Evolutionary conservation across 176 grass and related monocot species (phyloP).

Genomic region (Zoysia japonica): DNA sequence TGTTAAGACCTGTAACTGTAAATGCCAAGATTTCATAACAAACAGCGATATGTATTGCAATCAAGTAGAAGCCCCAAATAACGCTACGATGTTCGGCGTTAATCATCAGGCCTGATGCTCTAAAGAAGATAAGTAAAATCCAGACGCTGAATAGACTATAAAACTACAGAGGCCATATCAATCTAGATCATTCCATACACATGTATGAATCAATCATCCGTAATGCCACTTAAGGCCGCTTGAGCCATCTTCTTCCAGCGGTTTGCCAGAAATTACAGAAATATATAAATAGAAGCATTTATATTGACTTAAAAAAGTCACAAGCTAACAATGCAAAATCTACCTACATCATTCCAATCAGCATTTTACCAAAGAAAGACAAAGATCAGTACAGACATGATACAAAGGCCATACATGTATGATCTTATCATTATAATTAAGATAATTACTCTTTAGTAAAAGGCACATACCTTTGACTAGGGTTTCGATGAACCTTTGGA

Average conservation of each 20-base stretch:
- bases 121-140: not conserved
- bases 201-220: not conserved
- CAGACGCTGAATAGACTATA: not conserved
- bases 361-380: not conserved
- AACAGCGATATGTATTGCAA: not conserved
- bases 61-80: not conserved
- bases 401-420: not conserved
- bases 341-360: slow-evolving; percentile 22
- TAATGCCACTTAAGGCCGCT: not conserved
- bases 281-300: not conserved
- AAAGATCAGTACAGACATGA: not conserved
- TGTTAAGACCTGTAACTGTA: not conserved
- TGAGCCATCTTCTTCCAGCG: not conserved
- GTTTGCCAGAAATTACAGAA: not conserved
- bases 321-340: not conserved
- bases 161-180: not conserved
- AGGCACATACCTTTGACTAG: slow-evolving; percentile 37
- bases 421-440: not conserved
- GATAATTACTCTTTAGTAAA: not conserved
- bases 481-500: slow-evolving; percentile 28
- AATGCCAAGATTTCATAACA: not conserved
- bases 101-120: not conserved
- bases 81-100: not conserved
- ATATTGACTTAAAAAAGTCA: slow-evolving; percentile 11
- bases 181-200: not conserved